Conservation (phyloP, 73 alveolate species). For the Symbiodinium natans region DNA sequence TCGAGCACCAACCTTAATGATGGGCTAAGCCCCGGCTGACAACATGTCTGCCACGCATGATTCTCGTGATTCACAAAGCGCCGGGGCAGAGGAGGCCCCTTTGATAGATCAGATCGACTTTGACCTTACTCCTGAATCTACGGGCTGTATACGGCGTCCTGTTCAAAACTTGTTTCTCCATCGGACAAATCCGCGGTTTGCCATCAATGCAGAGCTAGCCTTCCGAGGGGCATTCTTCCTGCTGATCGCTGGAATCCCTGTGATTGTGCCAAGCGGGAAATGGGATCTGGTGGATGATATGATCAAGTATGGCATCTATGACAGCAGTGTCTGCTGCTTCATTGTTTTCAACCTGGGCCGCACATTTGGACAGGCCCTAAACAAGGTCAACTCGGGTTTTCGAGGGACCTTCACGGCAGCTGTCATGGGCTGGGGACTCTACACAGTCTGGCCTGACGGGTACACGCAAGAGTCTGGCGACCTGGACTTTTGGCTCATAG, state of each 20-base stretch:
- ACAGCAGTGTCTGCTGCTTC: constrained; percentile 81
- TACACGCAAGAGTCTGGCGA: neutral
- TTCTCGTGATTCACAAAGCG: neutral
- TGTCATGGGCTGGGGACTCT: constrained; percentile 58
- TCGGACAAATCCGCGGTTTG: constrained; percentile 17
- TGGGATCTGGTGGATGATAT: constrained; percentile 37
- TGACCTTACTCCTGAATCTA: neutral
- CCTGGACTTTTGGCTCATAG: constrained; percentile 39
- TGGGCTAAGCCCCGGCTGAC: neutral
- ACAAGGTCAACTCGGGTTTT: constrained; percentile 49
- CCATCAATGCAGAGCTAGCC: constrained; percentile 52
- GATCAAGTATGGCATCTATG: constrained; percentile 52
- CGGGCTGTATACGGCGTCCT: constrained; percentile 9
- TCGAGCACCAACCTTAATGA: no score
- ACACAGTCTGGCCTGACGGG: constrained; percentile 61
- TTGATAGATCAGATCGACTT: neutral
- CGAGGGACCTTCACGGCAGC: constrained; percentile 53
- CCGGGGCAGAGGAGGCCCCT: neutral
- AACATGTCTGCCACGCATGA: neutral
- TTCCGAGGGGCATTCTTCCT: constrained; percentile 50
- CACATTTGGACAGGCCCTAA: constrained; percentile 61
- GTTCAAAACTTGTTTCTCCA: constrained; percentile 4
- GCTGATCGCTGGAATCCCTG: constrained; percentile 35
- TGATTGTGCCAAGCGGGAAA: constrained; percentile 34
- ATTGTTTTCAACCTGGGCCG: constrained; percentile 76